Evolutionary conservation across 192 early-diverging fungal species (phyloP), one percentile per base, ranked within the genome.

Genomic region (Globomyces pollinis-pini): DNA sequence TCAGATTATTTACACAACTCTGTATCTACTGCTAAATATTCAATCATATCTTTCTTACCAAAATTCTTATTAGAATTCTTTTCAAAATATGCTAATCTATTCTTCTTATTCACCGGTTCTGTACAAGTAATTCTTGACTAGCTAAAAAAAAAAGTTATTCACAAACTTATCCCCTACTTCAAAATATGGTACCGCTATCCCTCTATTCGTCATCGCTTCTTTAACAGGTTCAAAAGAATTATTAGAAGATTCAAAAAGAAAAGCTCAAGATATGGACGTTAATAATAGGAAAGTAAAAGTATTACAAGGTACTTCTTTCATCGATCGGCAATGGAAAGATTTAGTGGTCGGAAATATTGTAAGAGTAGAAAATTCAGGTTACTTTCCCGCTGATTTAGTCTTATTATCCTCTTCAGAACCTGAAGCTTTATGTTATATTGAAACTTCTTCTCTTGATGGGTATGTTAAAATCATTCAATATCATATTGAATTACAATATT

Each of bases 381-480:
- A 85, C 38, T 91, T 98, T 61, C 92, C 96, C 0, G 94, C 94
- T 0, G 96, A 98, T 73, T 67, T 98, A 67, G 76, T 96, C 24
- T 61, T 98, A 53, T 61, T 98, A 13, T 91, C 88, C 77, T 88
- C 86, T 36, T 90, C 87, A 13, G 96, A 96, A 67, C 96, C 93
- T 4, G 94, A 98, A 70, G 94, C 89, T 35, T 75, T 96, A 69
- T 93, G 90, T 69, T 98, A 96, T 58, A 93, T 98, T 53, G 96
- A 98, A 68, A 98, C 96, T 51, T 93, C 91, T 61, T 96, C 95
- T 68, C 77, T 98, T 59, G 96, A 98, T 69, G 96, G 89, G 88
- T 90, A 72, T 73, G 66, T 66, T 31, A n/a, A n/a, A n/a, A n/a
- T n/a, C n/a, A n/a, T n/a, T n/a, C 15, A 26, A 6, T 6, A 21